Percentiles rank a stretch among this genome's conserved stretches.
These are phyloP conservation scores for Collybia mongolica DNA, from an alignment of 768 basidiomycete genomes.

Conservation along the genomic window DNA sequence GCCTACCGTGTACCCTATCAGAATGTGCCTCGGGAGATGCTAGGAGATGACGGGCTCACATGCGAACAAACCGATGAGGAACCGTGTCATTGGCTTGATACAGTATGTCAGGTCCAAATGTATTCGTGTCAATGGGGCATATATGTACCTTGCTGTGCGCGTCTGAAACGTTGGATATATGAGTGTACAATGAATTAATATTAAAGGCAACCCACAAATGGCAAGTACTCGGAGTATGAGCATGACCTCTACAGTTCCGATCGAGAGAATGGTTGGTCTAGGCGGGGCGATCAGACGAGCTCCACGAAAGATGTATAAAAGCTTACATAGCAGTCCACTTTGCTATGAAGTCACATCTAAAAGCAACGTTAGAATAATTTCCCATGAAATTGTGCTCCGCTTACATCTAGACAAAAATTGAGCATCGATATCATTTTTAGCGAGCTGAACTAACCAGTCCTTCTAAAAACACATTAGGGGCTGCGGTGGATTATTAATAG, in stretches of 20 bases:
- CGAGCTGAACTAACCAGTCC: background rate
- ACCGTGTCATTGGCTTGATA: constrained; percentile 1
- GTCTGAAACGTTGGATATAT: constrained; percentile 3
- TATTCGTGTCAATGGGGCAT: too few species aligned
- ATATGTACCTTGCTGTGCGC: constrained; percentile 11
- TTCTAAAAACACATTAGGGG: constrained; percentile 3
- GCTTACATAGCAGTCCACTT: constrained; percentile 19
- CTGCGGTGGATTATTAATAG: background rate
- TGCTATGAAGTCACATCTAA: constrained; percentile 17
- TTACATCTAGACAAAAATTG: constrained; percentile 7
- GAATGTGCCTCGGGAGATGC: background rate
- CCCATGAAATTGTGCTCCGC: too few species aligned
- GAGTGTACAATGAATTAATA: background rate
- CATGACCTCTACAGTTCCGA: constrained; percentile 21
- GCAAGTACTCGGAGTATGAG: constrained; percentile 20
- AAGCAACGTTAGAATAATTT: too few species aligned
- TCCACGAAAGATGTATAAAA: background rate
- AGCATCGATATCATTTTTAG: background rate
- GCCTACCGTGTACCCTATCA: background rate
- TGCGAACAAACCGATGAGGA: background rate
- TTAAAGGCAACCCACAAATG: constrained; percentile 16
- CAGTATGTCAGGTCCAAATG: background rate
- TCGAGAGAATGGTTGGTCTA: constrained; percentile 18
- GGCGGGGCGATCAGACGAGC: background rate
- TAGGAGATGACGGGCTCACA: background rate